phyloP scores from a whole-genome alignment of 495 filamentous ascomycete species.

The Daldinia decipiens region DNA sequence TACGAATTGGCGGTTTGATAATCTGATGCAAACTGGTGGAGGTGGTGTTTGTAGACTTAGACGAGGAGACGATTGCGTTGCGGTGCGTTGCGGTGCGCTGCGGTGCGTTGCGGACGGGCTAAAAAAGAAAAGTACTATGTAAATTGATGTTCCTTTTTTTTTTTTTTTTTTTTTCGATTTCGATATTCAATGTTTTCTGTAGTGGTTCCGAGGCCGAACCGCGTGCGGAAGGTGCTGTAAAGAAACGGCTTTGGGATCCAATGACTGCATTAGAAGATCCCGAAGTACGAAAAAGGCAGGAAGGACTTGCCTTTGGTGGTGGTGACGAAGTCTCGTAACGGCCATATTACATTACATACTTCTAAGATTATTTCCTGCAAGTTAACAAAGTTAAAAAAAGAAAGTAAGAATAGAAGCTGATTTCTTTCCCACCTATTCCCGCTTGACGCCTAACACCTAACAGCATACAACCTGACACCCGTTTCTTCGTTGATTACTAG shows the following conservation, averaged over 20 bases:
- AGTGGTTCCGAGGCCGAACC: slow-evolving; percentile 28
- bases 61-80: too few relatives aligned
- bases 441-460: not conserved
- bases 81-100: too few relatives aligned
- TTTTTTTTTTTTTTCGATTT: not conserved
- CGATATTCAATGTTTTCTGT: not conserved
- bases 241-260: slow-evolving; percentile 20
- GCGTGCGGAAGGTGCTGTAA: slow-evolving; percentile 25
- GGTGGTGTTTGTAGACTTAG: slow-evolving; percentile 25
- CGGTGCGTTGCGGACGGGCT: too few relatives aligned
- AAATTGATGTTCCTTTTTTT: not conserved
- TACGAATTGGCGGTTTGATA: slow-evolving; percentile 14
- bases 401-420: slow-evolving; percentile 35
- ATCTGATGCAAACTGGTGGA: slow-evolving; percentile 27
- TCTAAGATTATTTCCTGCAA: slow-evolving; percentile 16
- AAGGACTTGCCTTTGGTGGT: slow-evolving; percentile 2
- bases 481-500: too few relatives aligned
- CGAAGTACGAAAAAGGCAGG: slow-evolving; percentile 25
- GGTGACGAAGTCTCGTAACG: slow-evolving; percentile 25
- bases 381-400: slow-evolving; percentile 9
- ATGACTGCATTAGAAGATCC: slow-evolving; percentile 30
- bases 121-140: slow-evolving; percentile 26
- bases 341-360: not conserved
- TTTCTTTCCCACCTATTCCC: slow-evolving; percentile 35
- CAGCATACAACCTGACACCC: not conserved